Evolutionary conservation across 2,329 filamentous ascomycete genomes (phyloP).

Genomic region (Colletotrichum spaethianum): DNA sequence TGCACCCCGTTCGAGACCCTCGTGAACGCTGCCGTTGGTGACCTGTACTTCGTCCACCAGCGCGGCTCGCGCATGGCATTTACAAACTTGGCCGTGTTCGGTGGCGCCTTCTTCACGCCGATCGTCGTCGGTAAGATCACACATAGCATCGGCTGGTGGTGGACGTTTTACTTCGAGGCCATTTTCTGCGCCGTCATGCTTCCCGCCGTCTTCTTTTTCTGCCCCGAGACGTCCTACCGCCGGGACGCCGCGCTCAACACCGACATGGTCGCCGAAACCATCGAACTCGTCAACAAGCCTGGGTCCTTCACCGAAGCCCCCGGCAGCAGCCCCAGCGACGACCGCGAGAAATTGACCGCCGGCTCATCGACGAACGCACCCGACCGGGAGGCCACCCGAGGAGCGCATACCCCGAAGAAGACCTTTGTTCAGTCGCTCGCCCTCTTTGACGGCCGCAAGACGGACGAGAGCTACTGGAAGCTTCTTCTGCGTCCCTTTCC

Average conservation of each 20-base stretch:
- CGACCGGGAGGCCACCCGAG: background rate
- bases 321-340: background rate
- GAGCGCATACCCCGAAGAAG: conserved; percentile 61
- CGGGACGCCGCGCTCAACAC: conserved; percentile 78
- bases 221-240: conserved; percentile 84
- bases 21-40: conserved; percentile 90
- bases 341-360: conserved; percentile 14
- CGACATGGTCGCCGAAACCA: conserved; percentile 66
- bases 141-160: conserved; percentile 81
- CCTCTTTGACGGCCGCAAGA: conserved; percentile 86
- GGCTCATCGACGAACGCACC: background rate
- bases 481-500: conserved; percentile 82
- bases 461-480: conserved; percentile 79
- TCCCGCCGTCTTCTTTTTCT: conserved; percentile 81
- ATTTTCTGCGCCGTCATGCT: conserved; percentile 84
- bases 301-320: background rate
- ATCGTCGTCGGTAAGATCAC: conserved; percentile 94
- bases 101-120: conserved; percentile 77
- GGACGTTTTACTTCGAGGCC: conserved; percentile 90
- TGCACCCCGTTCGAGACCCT: conserved; percentile 91
- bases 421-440: conserved; percentile 73
- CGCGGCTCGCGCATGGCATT: conserved; percentile 91
- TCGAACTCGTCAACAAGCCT: conserved; percentile 44
- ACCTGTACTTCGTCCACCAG: conserved; percentile 90
- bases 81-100: conserved; percentile 71